A percentile compares a stretch with the other conserved stretches of the same genome.
Conservation (phyloP, 139 green algal genomes). For the Desmodesmus armatus region DNA sequence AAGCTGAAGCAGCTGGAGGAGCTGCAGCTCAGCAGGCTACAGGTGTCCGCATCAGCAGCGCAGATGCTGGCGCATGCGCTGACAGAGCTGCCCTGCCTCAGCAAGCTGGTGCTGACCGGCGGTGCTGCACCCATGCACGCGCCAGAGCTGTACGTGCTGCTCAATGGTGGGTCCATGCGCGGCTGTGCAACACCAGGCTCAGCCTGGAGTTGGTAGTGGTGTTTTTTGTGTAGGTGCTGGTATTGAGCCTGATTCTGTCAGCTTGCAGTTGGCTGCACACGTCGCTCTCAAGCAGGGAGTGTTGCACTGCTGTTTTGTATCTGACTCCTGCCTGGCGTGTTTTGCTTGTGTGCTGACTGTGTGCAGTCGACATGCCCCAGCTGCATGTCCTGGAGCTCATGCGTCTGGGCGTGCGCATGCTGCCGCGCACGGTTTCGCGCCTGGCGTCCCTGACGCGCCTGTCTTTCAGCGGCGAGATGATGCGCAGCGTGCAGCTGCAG, state of each 20-base stretch:
- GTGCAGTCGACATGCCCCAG: conserved; percentile 22
- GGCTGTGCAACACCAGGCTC: too few species aligned
- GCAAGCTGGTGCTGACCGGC: conserved; percentile 14
- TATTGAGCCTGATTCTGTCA: too few species aligned
- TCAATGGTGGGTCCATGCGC: conserved; percentile 25
- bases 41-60: conserved; percentile 4
- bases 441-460: conserved; percentile 36
- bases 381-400: conserved; percentile 29
- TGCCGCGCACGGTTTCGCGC: conserved; percentile 18
- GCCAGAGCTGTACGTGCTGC: conserved; percentile 36
- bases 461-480: conserved; percentile 36
- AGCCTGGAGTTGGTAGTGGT: too few species aligned
- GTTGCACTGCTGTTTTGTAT: too few species aligned
- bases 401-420: conserved; percentile 35
- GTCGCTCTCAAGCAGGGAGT: too few species aligned
- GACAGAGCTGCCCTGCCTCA: background rate
- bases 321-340: too few species aligned
- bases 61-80: conserved; percentile 14
- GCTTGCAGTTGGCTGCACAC: too few species aligned
- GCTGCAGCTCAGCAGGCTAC: conserved; percentile 22
- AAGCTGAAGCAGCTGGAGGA: conserved; percentile 8
- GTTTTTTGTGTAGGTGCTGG: too few species aligned
- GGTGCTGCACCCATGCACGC: conserved; percentile 6
- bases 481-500: conserved; percentile 26
- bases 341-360: background rate